These are phyloP conservation scores for Pestalotiopsis sp. DNA, from an alignment of 2,329 filamentous ascomycete species.

Conservation along the genomic window DNA sequence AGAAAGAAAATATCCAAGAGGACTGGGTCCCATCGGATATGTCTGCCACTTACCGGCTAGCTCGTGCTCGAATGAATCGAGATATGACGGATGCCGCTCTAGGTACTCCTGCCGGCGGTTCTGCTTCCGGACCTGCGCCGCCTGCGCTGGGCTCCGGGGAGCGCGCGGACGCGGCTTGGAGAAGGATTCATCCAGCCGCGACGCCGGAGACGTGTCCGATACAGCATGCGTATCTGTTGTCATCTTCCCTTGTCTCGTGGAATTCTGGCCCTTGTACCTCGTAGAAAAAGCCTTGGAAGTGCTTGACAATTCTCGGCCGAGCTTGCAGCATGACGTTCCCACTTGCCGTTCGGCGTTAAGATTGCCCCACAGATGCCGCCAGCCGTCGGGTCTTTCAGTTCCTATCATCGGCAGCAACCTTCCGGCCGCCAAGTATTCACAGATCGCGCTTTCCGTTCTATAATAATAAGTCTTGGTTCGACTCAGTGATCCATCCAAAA, in stretches of 20 bases:
- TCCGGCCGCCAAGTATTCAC: not conserved
- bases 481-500: too few species aligned
- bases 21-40: not conserved
- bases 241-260: not conserved
- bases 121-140: slow-evolving; percentile 58
- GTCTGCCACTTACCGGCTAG: slow-evolving; percentile 43
- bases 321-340: not conserved
- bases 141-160: slow-evolving; percentile 39
- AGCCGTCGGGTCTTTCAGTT: not conserved
- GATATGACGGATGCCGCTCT: slow-evolving; percentile 71
- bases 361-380: not conserved
- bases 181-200: slow-evolving; percentile 18
- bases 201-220: not conserved
- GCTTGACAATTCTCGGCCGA: not conserved
- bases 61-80: slow-evolving; percentile 56
- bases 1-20: not conserved
- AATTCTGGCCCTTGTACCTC: not conserved
- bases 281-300: not conserved
- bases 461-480: too few species aligned
- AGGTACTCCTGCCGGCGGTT: slow-evolving; percentile 80
- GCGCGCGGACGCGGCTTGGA: slow-evolving; percentile 44
- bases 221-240: not conserved
- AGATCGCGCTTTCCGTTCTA: too few species aligned
- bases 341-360: not conserved
- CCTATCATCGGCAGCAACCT: not conserved